A percentile compares a stretch with the other conserved stretches of the same genome.
These are phyloP conservation scores for Xylariaceae sp. DNA, from an alignment of 2,329 filamentous ascomycete species.

Conservation along the genomic window DNA sequence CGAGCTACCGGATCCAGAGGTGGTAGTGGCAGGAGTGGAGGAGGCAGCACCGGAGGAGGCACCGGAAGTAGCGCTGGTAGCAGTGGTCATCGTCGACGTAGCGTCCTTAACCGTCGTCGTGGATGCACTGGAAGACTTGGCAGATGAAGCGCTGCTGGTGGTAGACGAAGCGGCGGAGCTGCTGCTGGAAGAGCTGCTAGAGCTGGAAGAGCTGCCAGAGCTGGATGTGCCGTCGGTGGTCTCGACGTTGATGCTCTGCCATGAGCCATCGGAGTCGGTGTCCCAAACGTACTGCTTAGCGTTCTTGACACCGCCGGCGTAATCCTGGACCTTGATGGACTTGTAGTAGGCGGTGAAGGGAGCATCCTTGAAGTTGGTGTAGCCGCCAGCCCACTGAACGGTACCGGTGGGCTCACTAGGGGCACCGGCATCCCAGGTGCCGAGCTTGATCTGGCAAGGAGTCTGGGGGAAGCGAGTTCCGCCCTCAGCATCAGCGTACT, in stretches of 20 bases:
- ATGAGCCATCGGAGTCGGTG: conserved; percentile 45
- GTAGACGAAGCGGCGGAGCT: conserved; percentile 14
- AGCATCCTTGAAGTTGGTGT: conserved; percentile 47
- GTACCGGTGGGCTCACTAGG: conserved; percentile 63
- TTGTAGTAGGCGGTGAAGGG: conserved; percentile 57
- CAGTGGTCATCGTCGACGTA: conserved; percentile 22
- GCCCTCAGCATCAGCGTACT: conserved; percentile 53
- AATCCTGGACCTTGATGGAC: conserved; percentile 51
- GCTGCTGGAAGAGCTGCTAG: conserved; percentile 14
- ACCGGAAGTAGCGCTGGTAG: conserved; percentile 10
- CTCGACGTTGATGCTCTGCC: conserved; percentile 49
- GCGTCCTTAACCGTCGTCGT: conserved; percentile 11
- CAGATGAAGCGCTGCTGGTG: conserved; percentile 20
- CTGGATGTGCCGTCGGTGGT: conserved; percentile 32
- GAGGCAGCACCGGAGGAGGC: conserved; percentile 12
- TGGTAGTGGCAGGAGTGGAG: background rate
- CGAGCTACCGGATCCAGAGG: conserved; percentile 9
- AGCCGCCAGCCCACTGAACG: conserved; percentile 65
- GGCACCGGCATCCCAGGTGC: conserved; percentile 62
- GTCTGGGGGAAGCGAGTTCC: conserved; percentile 66
- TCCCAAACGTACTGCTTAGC: conserved; percentile 51
- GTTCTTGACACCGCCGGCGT: conserved; percentile 45
- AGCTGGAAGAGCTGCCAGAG: conserved; percentile 18
- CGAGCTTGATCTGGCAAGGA: conserved; percentile 67
- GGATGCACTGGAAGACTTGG: conserved; percentile 13